Conservation (phyloP, 1,139 yeast genomes). For the Geotrichum bryndzae region DNA sequence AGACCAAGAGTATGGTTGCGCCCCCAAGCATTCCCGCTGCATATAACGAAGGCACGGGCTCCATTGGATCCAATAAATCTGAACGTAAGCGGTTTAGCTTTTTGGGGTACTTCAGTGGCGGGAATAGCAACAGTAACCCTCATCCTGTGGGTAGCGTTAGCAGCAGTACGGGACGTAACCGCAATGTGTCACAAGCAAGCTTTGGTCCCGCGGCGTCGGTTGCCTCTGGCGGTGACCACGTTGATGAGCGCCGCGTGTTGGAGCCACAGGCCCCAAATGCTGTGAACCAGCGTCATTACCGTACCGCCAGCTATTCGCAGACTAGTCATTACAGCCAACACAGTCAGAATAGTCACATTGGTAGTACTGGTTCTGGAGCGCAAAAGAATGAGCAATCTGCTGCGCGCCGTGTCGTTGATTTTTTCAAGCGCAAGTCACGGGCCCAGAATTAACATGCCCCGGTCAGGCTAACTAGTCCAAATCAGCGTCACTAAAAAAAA, state of each 20-base stretch:
- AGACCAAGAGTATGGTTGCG: slow-evolving; percentile 14
- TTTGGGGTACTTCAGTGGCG: slow-evolving; percentile 21
- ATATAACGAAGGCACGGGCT: slow-evolving; percentile 6
- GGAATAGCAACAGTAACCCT: slow-evolving; percentile 5
- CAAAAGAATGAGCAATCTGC: slow-evolving; percentile 15
- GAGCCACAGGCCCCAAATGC: slow-evolving; percentile 25
- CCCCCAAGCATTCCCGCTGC: not conserved
- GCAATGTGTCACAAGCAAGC: slow-evolving; percentile 8
- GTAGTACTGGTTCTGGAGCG: not conserved
- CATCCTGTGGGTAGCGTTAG: not conserved
- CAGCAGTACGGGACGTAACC: not conserved
- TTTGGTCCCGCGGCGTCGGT: not conserved
- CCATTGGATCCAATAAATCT: slow-evolving; percentile 7
- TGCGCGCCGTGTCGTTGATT: slow-evolving; percentile 34
- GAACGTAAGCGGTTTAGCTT: slow-evolving; percentile 29
- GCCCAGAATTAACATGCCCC: not conserved
- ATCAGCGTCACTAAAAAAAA: not conserved
- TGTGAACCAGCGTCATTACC: slow-evolving; percentile 25
- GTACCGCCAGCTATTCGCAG: slow-evolving; percentile 14
- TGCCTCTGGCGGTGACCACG: not conserved
- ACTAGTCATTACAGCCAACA: not conserved
- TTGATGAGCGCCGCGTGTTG: slow-evolving; percentile 11
- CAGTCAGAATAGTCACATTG: not conserved
- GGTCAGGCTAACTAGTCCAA: not conserved
- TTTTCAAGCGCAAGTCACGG: slow-evolving; percentile 30